Evolutionary conservation across 257 asterid genomes (phyloP), one percentile per base, ranked within the genome.

Genomic region (Rubia yunnanensis): DNA sequence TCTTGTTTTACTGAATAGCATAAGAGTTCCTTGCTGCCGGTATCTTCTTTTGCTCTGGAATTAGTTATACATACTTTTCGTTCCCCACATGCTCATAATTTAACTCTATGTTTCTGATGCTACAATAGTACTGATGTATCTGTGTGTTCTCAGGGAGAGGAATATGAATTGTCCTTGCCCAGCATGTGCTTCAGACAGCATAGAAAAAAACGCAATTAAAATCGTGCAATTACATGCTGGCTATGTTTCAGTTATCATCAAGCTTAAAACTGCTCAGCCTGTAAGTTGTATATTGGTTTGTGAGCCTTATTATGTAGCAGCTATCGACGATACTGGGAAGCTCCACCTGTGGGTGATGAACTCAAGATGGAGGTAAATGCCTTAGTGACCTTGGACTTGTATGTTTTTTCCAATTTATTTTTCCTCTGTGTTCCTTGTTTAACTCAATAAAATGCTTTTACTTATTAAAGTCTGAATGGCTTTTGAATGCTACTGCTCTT

Each of bases 261-360:
- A 65, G 74, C 82, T 94, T 77, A 80, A 81, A 72, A 88, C 92
- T 62, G 68, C 77, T 50, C 74, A 76, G 72, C 70, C 64, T 63
- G 84, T 90, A 32, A 36, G 81, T 44, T 86, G 92, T 79, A 66
- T 94, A 64, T 76, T 94, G 72, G 95, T 90, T 64, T 90, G 95
- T 78, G 86, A 71, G 77, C 89, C 95, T 74, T 78, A 74, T 72
- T 74, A 78, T 80, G 94, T 92, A 64, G 81, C 90, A 66, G 95
- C 90, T 73, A 85, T 94, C 65, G 99, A 88, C 67, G 91, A 81
- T 66, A 84, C 83, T 65, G 99, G 97, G 75, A 86, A 79, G 78
- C 86, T 88, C 73, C 80, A 83, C 78, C 74, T 94, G 55, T 94
- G 99, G 99, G 64, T 72, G 76, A 87, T 94, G 97, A 81, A 86